Conservation (phyloP, 495 filamentous ascomycete genomes). For the Xylaria telfairii region DNA sequence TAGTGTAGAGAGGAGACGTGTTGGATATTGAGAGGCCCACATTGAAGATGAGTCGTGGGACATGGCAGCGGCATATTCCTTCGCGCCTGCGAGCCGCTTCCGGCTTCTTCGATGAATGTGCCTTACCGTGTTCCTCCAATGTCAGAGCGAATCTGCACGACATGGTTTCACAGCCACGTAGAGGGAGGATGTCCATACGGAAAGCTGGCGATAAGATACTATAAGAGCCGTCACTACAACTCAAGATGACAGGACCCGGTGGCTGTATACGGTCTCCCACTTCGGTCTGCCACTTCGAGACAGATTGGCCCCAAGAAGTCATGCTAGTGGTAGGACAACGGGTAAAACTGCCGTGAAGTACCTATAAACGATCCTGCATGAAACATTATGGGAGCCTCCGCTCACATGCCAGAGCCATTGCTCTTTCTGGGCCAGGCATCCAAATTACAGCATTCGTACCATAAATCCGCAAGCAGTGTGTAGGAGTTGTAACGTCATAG, state of each 20-base stretch:
- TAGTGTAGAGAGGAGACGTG: slow-evolving; percentile 3
- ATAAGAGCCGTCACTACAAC: background rate
- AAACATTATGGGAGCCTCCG: background rate
- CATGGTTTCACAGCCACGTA: slow-evolving; percentile 26
- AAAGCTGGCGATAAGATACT: background rate
- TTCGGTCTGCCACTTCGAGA: background rate
- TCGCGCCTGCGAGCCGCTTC: slow-evolving; percentile 4
- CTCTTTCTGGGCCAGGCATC: background rate
- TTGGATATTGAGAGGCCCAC: slow-evolving; percentile 16
- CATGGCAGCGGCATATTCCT: slow-evolving; percentile 16
- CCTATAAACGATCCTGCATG: slow-evolving; percentile 9
- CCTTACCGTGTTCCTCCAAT: slow-evolving; percentile 23
- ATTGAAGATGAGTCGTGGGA: background rate
- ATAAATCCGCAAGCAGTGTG: background rate
- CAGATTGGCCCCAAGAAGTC: background rate
- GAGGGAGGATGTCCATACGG: background rate
- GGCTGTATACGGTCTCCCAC: slow-evolving; percentile 1
- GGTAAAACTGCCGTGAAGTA: background rate
- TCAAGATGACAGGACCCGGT: slow-evolving; percentile 8
- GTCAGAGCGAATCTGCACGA: slow-evolving; percentile 11
- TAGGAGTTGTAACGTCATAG: slow-evolving; percentile 26
- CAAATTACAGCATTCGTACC: background rate
- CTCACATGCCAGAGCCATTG: slow-evolving; percentile 11
- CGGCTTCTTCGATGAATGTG: slow-evolving; percentile 16
- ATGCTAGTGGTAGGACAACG: background rate